These are phyloP conservation scores for Euphorbia lathyris DNA, from an alignment of 345 rosid genomes.

Conservation along the genomic window DNA sequence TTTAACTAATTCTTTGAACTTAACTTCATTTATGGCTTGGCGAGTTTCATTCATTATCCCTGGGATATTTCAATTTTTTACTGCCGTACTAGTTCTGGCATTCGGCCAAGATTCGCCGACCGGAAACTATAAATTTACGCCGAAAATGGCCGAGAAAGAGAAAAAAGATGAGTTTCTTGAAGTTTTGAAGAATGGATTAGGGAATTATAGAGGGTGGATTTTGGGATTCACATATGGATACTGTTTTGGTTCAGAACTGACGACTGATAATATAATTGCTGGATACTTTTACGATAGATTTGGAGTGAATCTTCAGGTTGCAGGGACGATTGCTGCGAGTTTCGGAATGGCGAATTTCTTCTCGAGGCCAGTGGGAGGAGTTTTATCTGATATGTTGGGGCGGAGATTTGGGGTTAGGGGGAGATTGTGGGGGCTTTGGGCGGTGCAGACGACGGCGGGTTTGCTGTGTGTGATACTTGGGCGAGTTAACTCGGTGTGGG, in stretches of 20 bases:
- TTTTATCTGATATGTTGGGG: slow-evolving; percentile 56
- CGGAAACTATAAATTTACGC: slow-evolving; percentile 26
- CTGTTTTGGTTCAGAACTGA: slow-evolving; percentile 71
- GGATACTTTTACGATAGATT: slow-evolving; percentile 72
- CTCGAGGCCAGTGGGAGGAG: slow-evolving; percentile 74
- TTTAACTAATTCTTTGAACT: slow-evolving; percentile 13
- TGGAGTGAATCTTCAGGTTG: slow-evolving; percentile 53
- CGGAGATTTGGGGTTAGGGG: slow-evolving; percentile 69
- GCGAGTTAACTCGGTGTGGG: slow-evolving; percentile 51
- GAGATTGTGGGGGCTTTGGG: slow-evolving; percentile 80
- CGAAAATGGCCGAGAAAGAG: background rate
- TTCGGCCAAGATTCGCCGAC: slow-evolving; percentile 68
- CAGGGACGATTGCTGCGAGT: slow-evolving; percentile 69
- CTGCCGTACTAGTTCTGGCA: slow-evolving; percentile 47
- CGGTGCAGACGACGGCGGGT: slow-evolving; percentile 63
- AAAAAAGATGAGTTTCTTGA: slow-evolving; percentile 27
- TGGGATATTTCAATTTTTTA: slow-evolving; percentile 46
- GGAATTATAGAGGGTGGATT: slow-evolving; percentile 79
- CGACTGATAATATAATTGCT: slow-evolving; percentile 67
- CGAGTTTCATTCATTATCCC: slow-evolving; percentile 61
- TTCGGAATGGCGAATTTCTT: slow-evolving; percentile 59
- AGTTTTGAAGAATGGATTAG: slow-evolving; percentile 48
- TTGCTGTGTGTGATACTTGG: slow-evolving; percentile 62
- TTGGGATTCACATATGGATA: slow-evolving; percentile 55
- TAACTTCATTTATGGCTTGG: slow-evolving; percentile 50